Evolutionary conservation across 371 early-diverging fungal species (phyloP).

Genomic region (Rhizopus sp.): DNA sequence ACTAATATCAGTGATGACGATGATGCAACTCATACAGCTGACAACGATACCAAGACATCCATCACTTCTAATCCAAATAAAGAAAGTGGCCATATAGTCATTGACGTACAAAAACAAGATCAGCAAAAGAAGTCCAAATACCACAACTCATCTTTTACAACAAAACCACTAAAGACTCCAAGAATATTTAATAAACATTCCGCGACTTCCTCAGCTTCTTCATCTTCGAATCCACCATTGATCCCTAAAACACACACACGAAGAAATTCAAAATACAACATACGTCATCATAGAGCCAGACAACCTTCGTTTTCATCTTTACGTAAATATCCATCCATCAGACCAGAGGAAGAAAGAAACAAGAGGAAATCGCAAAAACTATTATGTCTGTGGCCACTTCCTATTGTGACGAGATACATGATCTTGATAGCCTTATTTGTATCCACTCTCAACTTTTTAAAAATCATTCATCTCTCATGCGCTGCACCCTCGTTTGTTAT

Average conservation of each 20-base stretch:
- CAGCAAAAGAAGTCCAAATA: background rate
- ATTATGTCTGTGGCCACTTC: constrained; percentile 54
- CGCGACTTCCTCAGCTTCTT: background rate
- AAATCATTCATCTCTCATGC: constrained; percentile 35
- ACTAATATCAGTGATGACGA: constrained; percentile 31
- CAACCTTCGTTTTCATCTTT: constrained; percentile 12
- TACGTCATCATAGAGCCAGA: constrained; percentile 27
- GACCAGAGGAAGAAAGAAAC: constrained; percentile 6
- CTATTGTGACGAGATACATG: constrained; percentile 49
- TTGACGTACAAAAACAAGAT: constrained; percentile 12
- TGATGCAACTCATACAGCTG: constrained; percentile 35
- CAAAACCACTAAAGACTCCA: background rate
- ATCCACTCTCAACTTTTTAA: constrained; percentile 32
- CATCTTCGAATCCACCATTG: too few relatives aligned
- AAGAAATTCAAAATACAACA: constrained; percentile 29
- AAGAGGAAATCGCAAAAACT: constrained; percentile 45
- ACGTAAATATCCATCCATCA: background rate
- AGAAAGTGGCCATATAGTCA: background rate
- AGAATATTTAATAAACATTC: constrained; percentile 1
- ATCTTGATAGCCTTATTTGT: constrained; percentile 39
- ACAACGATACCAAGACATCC: background rate
- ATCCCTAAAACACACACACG: constrained; percentile 23
- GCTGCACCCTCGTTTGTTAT: constrained; percentile 53
- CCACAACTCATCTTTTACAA: background rate
- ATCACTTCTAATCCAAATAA: background rate